Base-by-base conservation (phyloP, 2,329 filamentous ascomycete species). In the Cercospora canescens region DNA sequence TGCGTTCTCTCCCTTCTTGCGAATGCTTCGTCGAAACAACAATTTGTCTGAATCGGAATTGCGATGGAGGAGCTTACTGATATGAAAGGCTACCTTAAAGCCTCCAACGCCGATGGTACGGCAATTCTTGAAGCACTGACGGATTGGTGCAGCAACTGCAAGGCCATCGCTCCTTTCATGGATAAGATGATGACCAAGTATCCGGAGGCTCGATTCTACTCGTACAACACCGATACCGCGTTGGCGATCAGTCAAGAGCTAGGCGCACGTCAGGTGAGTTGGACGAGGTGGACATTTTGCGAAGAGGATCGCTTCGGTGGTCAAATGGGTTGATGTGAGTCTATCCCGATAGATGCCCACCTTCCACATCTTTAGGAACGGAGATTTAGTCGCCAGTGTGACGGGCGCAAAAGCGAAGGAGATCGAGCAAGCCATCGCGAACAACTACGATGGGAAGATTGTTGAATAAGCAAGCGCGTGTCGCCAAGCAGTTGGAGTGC, bases 281-380 rank as follows among this genome's bases (percentile, higher is more conserved):
- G 52, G 32, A n/a, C 18, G n/a, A 16, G 14, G 1, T 21, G 52
- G 32, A 35, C 26, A 8, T 4, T 8, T 7, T 16, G 50, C 2
- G 24, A 55, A n/a, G 21, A 28, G 18, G 14, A 11, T 21, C 45
- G 11, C 41, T 26, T 45, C 9, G 6, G 11, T 24, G 24, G 14
- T 26, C 14, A 50, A 21, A 50, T 50, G 45, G 4, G 45, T 50
- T 50, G 21, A 50, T 28, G 12, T 28, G 12, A 50, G 30, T 32
- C 30, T 9, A 32, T 32, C 30, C 39, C 14, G 39, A 6, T n/a
- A 70, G 34, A 75, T 77, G 75, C 75, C 75, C 26, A 74, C 74
- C 9, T 77, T 77, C 65, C 67, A 74, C 61, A 66, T 76, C n/a
- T 77, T 77, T 70, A 73, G 74, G 55, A 73, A 77, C 62, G 75